Conservation (phyloP, 2,329 filamentous ascomycete genomes). For the Clarireedia sp. region DNA sequence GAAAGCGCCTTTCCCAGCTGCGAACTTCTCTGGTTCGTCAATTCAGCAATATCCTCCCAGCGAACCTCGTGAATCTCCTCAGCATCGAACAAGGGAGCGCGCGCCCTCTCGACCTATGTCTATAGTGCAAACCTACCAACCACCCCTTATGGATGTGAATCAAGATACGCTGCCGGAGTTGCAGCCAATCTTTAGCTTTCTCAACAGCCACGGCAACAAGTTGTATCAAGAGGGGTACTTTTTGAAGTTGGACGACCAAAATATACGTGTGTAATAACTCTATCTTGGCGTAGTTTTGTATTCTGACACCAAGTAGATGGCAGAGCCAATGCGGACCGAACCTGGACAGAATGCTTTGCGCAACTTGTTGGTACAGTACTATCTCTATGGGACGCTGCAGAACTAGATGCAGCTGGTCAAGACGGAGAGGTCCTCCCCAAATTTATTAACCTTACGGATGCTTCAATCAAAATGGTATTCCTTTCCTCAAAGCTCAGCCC, state of each 20-base stretch:
- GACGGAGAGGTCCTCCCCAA: slow-evolving; percentile 80
- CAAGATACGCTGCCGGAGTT: slow-evolving; percentile 86
- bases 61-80: slow-evolving; percentile 16
- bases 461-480: slow-evolving; percentile 90
- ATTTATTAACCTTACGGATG: slow-evolving; percentile 95
- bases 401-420: slow-evolving; percentile 78
- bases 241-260: slow-evolving; percentile 89
- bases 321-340: slow-evolving; percentile 73
- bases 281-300: neutral
- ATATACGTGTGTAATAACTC: slow-evolving; percentile 60
- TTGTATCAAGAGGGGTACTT: slow-evolving; percentile 98
- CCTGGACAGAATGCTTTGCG: slow-evolving; percentile 94
- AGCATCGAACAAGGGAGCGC: slow-evolving; percentile 32
- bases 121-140: slow-evolving; percentile 79
- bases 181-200: slow-evolving; percentile 84
- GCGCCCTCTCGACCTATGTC: slow-evolving; percentile 63
- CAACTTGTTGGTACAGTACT: slow-evolving; percentile 92
- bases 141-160: slow-evolving; percentile 76
- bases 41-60: neutral
- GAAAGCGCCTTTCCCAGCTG: slow-evolving; percentile 3
- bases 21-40: slow-evolving; percentile 1
- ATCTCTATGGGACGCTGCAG: slow-evolving; percentile 90
- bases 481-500: slow-evolving; percentile 14
- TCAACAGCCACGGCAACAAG: slow-evolving; percentile 94
- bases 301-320: slow-evolving; percentile 56